Conservation (phyloP, 345 rosid genomes). For the Ceriops decandra region DNA sequence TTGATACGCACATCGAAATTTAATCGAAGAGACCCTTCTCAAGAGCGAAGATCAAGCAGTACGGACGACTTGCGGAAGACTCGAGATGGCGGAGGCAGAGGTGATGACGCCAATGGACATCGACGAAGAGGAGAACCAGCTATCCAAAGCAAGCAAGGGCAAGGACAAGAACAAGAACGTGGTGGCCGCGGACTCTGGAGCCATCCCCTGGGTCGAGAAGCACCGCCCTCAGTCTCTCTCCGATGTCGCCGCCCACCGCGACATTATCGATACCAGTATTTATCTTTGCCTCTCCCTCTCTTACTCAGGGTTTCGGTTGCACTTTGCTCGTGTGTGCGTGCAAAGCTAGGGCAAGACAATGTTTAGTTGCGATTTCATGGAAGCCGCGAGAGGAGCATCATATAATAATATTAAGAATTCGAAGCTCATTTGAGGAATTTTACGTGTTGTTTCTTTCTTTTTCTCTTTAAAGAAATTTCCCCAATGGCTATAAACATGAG, state of each 20-base stretch:
- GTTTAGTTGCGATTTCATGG: not conserved
- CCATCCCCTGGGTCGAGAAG: slow-evolving; percentile 96
- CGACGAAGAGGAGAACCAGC: slow-evolving; percentile 47
- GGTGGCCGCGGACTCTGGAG: slow-evolving; percentile 41
- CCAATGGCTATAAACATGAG: too few relatives aligned
- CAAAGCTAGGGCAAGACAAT: not conserved
- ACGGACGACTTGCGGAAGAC: too few relatives aligned
- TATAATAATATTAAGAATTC: too few relatives aligned
- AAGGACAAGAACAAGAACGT: slow-evolving; percentile 45
- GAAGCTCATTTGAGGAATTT: too few relatives aligned
- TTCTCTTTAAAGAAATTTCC: too few relatives aligned
- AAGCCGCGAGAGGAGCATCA: too few relatives aligned
- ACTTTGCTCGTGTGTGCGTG: not conserved
- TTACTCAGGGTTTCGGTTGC: slow-evolving; percentile 9
- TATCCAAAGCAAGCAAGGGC: slow-evolving; percentile 42
- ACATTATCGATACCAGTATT: slow-evolving; percentile 92
- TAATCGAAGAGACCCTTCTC: too few relatives aligned
- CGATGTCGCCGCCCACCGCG: slow-evolving; percentile 98
- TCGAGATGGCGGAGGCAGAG: slow-evolving; percentile 60
- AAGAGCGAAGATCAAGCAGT: too few relatives aligned
- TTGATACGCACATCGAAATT: too few relatives aligned
- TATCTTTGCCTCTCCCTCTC: not conserved
- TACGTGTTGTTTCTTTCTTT: too few relatives aligned
- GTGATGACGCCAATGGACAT: slow-evolving; percentile 64
- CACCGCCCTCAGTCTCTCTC: slow-evolving; percentile 92